phyloP scores from a whole-genome alignment of 306 rosid genomes.

The Gastrolobium villosum region DNA sequence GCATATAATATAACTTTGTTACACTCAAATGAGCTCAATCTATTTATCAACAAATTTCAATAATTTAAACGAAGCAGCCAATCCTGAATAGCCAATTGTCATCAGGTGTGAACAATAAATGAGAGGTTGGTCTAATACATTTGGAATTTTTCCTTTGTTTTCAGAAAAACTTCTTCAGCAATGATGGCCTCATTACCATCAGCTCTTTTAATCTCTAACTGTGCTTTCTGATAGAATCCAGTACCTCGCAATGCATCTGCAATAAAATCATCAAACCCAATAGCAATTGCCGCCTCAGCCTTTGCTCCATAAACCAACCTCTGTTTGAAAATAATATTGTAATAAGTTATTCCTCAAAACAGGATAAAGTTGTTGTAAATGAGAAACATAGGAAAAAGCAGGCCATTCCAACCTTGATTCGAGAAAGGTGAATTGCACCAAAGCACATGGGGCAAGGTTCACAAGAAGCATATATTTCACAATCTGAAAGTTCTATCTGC shows the following conservation, averaged over 20 bases:
- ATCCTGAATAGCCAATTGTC: slow-evolving; percentile 33
- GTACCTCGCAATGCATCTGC: slow-evolving; percentile 96
- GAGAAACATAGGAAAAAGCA: slow-evolving; percentile 31
- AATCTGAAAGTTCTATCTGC: slow-evolving; percentile 83
- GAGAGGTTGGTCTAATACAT: slow-evolving; percentile 65
- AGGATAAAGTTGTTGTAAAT: background rate
- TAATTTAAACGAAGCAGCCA: slow-evolving; percentile 48
- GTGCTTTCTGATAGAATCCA: slow-evolving; percentile 86
- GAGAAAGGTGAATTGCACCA: slow-evolving; percentile 96
- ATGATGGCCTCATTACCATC: slow-evolving; percentile 86
- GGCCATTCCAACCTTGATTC: slow-evolving; percentile 71
- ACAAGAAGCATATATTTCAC: slow-evolving; percentile 94
- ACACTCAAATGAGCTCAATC: slow-evolving; percentile 36
- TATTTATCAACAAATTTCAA: slow-evolving; percentile 40
- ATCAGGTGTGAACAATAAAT: slow-evolving; percentile 2
- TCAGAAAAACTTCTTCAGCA: slow-evolving; percentile 94
- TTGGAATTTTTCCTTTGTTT: slow-evolving; percentile 82
- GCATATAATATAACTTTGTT: slow-evolving; percentile 40
- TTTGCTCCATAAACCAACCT: slow-evolving; percentile 96
- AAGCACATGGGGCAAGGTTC: slow-evolving; percentile 99
- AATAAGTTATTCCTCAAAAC: slow-evolving; percentile 15
- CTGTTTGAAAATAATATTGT: slow-evolving; percentile 54
- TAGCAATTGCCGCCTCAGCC: slow-evolving; percentile 97
- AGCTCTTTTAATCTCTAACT: slow-evolving; percentile 90
- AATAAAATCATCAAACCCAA: slow-evolving; percentile 93